Conservation (phyloP, 257 asterid species). For the Nicotiana attenuata region DNA sequence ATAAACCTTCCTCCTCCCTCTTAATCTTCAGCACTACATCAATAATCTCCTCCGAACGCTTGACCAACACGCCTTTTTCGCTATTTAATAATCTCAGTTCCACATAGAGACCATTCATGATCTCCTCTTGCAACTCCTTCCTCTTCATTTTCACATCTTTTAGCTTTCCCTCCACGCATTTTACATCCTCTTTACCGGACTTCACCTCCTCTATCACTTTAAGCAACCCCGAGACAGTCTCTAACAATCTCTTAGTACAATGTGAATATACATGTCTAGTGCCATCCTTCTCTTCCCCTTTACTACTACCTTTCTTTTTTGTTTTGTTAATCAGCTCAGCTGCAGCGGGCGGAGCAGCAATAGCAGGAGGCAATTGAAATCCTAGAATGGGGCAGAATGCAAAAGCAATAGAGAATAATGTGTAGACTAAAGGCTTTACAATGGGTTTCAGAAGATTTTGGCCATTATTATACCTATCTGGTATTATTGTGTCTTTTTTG, state of each 20-base stretch:
- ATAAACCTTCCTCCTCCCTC: conserved; percentile 42
- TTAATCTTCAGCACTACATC: conserved; percentile 23
- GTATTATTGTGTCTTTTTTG: conserved; percentile 5
- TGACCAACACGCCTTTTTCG: conserved; percentile 35
- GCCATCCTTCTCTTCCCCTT: conserved; percentile 19
- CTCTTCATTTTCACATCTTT: conserved; percentile 50
- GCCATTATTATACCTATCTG: conserved; percentile 17
- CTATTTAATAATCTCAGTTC: conserved; percentile 44
- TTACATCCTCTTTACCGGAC: conserved; percentile 27
- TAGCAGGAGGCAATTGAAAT: conserved; percentile 37
- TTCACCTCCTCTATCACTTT: conserved; percentile 50
- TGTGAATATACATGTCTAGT: conserved; percentile 54
- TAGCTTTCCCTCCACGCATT: conserved; percentile 39
- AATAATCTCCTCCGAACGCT: conserved; percentile 35
- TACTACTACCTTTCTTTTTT: background rate
- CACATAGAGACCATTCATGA: conserved; percentile 51
- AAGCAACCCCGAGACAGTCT: conserved; percentile 42
- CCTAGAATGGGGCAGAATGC: conserved; percentile 54
- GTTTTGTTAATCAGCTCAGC: background rate
- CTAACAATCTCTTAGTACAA: conserved; percentile 53
- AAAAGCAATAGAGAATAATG: conserved; percentile 38
- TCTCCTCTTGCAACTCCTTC: conserved; percentile 53
- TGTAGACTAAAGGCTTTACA: conserved; percentile 23
- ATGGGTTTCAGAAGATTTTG: conserved; percentile 51
- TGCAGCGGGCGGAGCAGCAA: conserved; percentile 21